A percentile compares a stretch with the other conserved stretches of the same genome.
Evolutionary conservation across 148 eudicot genomes (phyloP).

Genomic region (Drosera capensis): DNA sequence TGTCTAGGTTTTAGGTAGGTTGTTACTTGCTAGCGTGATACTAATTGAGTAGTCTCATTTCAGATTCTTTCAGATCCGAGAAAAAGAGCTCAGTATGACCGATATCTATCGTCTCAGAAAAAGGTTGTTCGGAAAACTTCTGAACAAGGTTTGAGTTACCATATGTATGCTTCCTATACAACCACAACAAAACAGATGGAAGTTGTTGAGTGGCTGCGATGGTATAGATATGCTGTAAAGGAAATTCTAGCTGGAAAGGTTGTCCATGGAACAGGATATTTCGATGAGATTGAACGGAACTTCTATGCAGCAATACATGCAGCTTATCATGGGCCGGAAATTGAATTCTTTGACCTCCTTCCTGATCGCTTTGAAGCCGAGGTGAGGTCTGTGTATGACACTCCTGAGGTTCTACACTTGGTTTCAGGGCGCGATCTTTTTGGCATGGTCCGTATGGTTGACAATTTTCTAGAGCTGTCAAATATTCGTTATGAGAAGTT

Average conservation of each 20-base stretch:
- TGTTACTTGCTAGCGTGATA: background rate
- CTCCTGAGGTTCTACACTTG: slow-evolving; percentile 83
- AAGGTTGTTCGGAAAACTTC: slow-evolving; percentile 16
- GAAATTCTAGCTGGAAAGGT: slow-evolving; percentile 59
- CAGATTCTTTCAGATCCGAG: slow-evolving; percentile 80
- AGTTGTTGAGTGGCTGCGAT: slow-evolving; percentile 91
- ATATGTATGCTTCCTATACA: slow-evolving; percentile 32
- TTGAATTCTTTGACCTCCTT: slow-evolving; percentile 56
- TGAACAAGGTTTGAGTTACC: slow-evolving; percentile 29
- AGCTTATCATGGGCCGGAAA: slow-evolving; percentile 83
- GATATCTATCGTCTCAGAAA: slow-evolving; percentile 44
- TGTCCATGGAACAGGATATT: slow-evolving; percentile 67
- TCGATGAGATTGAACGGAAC: slow-evolving; percentile 65
- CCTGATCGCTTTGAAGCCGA: slow-evolving; percentile 94
- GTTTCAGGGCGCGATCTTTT: slow-evolving; percentile 94
- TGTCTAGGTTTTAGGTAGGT: background rate
- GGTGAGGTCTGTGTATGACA: slow-evolving; percentile 59
- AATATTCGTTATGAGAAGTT: slow-evolving; percentile 22
- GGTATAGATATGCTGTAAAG: slow-evolving; percentile 72
- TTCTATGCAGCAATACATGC: slow-evolving; percentile 77
- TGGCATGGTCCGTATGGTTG: slow-evolving; percentile 60
- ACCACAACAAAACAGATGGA: slow-evolving; percentile 58
- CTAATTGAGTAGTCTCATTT: slow-evolving; percentile 6
- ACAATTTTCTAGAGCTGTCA: slow-evolving; percentile 39
- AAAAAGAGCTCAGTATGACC: slow-evolving; percentile 74